Conservation (phyloP, 75 land plant species). For the Selaginella moellendorffii region DNA sequence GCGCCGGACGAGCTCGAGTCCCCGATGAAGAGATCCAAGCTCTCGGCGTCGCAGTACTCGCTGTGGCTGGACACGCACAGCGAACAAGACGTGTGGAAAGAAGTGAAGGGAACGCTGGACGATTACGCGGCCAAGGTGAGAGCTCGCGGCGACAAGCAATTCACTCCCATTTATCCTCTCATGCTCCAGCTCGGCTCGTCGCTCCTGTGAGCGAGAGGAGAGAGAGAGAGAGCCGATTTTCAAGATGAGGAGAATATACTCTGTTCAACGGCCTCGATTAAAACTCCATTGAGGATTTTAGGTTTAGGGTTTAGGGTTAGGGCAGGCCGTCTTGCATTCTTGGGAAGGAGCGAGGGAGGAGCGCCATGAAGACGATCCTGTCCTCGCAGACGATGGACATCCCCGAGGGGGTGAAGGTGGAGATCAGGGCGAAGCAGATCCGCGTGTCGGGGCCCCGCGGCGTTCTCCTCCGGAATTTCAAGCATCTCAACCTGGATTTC, state of each 20-base stretch:
- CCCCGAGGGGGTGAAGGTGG: slow-evolving; percentile 52
- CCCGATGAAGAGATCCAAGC: slow-evolving; percentile 62
- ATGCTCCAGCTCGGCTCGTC: slow-evolving; percentile 69
- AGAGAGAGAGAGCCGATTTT: too few relatives aligned
- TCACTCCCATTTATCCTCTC: slow-evolving; percentile 72
- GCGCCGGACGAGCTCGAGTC: slow-evolving; percentile 88
- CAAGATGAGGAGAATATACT: too few relatives aligned
- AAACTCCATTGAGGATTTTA: too few relatives aligned
- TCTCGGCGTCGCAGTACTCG: slow-evolving; percentile 74
- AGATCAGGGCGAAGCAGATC: slow-evolving; percentile 54
- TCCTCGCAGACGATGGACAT: slow-evolving; percentile 58
- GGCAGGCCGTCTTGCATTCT: too few relatives aligned
- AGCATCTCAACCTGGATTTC: slow-evolving; percentile 29
- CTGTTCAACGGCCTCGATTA: too few relatives aligned
- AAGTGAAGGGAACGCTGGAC: slow-evolving; percentile 79
- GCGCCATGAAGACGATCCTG: slow-evolving; percentile 60
- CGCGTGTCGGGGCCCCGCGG: slow-evolving; percentile 60
- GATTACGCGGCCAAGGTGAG: slow-evolving; percentile 72
- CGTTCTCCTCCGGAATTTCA: slow-evolving; percentile 31
- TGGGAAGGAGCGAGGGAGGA: too few relatives aligned
- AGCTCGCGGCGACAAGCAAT: slow-evolving; percentile 84
- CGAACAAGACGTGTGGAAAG: slow-evolving; percentile 89
- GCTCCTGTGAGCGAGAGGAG: too few relatives aligned
- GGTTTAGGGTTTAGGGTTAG: too few relatives aligned
- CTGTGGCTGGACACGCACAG: slow-evolving; percentile 91